Evolutionary conservation across 2,329 filamentous ascomycete species (phyloP).

Genomic region (Xylariaceae sp.): DNA sequence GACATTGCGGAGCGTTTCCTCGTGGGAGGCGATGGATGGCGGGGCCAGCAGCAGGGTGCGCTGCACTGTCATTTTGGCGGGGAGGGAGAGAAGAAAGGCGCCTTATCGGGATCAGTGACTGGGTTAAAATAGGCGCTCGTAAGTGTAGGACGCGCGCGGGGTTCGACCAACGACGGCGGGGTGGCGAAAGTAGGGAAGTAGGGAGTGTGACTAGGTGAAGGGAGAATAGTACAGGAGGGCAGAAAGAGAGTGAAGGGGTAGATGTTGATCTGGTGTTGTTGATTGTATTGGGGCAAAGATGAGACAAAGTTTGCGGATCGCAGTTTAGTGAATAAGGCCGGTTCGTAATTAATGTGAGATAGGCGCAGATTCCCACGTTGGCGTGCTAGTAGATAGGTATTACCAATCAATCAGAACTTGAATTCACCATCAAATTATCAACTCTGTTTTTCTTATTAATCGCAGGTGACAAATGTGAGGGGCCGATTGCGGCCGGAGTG

Average conservation of each 20-base stretch:
- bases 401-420: neutral
- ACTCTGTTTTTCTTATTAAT: neutral
- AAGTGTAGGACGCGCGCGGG: neutral
- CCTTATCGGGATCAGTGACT: neutral
- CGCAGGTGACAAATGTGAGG: neutral
- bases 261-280: neutral
- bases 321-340: too few relatives aligned
- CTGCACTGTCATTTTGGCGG: slow-evolving; percentile 18
- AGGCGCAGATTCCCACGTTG: too few relatives aligned
- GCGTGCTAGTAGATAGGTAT: neutral
- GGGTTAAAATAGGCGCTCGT: neutral
- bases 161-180: neutral
- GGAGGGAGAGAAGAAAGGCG: neutral
- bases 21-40: slow-evolving; percentile 81
- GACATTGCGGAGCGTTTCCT: slow-evolving; percentile 66
- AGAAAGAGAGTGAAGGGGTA: neutral
- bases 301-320: neutral
- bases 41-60: slow-evolving; percentile 83
- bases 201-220: neutral
- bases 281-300: neutral
- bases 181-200: neutral
- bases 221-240: neutral
- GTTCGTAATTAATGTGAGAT: neutral
- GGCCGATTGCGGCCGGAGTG: neutral
- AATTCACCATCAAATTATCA: neutral